Evolutionary conservation across 495 filamentous ascomycete genomes (phyloP).

Genomic region (Sordaria brevicollis): DNA sequence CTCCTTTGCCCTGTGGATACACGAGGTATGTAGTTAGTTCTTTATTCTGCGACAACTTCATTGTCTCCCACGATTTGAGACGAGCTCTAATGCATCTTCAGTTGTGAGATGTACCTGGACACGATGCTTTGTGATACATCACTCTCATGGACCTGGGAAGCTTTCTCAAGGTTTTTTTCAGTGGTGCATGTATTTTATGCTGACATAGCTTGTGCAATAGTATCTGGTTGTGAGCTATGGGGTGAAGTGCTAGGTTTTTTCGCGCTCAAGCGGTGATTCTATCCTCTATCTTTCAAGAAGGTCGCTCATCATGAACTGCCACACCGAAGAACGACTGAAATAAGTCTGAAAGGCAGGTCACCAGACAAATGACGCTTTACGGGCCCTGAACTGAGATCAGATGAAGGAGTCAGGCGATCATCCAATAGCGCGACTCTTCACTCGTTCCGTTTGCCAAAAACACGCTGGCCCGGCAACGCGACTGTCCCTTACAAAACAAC

Average conservation of each 20-base stretch:
- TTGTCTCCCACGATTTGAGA: too few species aligned
- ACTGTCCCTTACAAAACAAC: neutral
- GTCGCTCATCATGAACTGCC: neutral
- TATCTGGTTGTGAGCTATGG: neutral
- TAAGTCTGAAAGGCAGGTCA: neutral
- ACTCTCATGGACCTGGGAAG: neutral
- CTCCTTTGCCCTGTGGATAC: too few species aligned
- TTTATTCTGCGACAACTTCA: too few species aligned
- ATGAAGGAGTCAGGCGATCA: neutral
- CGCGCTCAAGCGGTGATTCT: too few species aligned
- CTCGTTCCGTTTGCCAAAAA: neutral
- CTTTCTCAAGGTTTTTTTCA: neutral
- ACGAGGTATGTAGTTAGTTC: too few species aligned
- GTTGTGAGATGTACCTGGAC: neutral
- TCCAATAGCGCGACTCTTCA: neutral
- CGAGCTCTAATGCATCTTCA: neutral
- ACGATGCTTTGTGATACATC: neutral
- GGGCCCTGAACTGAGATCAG: neutral
- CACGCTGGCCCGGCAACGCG: neutral
- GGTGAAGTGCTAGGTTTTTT: too few species aligned
- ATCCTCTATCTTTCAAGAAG: neutral
- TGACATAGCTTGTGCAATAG: neutral
- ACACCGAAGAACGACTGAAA: neutral
- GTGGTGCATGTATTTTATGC: neutral
- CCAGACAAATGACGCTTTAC: neutral